Evolutionary conservation across 768 basidiomycete species (phyloP).

Genomic region (Gloeopeniophorella convolvens): DNA sequence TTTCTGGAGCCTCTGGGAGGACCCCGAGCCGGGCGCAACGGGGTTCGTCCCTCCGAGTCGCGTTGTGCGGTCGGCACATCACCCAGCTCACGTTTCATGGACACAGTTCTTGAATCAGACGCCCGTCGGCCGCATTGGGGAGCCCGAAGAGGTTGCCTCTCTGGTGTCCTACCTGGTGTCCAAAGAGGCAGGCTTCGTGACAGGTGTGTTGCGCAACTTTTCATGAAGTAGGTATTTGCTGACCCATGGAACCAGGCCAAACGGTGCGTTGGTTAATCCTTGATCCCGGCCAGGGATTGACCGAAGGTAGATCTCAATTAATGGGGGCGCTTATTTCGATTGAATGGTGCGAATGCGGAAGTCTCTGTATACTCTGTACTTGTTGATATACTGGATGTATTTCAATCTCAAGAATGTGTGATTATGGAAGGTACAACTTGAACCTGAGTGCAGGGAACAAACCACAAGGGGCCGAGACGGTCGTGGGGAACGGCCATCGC

Average conservation of each 20-base stretch:
- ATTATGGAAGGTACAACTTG: no score
- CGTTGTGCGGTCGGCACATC: not conserved
- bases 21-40: not conserved
- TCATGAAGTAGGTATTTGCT: not conserved
- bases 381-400: no score
- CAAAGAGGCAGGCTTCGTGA: constrained; percentile 19
- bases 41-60: not conserved
- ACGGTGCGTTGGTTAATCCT: not conserved
- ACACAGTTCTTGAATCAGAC: not conserved
- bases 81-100: not conserved
- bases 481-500: no score
- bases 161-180: constrained; percentile 20
- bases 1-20: constrained; percentile 8
- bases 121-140: constrained; percentile 2
- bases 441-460: no score
- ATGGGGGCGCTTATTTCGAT: constrained; percentile 3
- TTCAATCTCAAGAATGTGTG: no score
- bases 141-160: constrained; percentile 17
- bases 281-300: not conserved
- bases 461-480: no score
- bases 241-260: constrained; percentile 9
- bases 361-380: no score
- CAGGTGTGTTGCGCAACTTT: constrained; percentile 4
- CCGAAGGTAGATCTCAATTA: constrained; percentile 1
- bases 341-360: not conserved